Evolutionary conservation across 208 protist genomes (phyloP).

Genomic region (Strigomonas culicis): DNA sequence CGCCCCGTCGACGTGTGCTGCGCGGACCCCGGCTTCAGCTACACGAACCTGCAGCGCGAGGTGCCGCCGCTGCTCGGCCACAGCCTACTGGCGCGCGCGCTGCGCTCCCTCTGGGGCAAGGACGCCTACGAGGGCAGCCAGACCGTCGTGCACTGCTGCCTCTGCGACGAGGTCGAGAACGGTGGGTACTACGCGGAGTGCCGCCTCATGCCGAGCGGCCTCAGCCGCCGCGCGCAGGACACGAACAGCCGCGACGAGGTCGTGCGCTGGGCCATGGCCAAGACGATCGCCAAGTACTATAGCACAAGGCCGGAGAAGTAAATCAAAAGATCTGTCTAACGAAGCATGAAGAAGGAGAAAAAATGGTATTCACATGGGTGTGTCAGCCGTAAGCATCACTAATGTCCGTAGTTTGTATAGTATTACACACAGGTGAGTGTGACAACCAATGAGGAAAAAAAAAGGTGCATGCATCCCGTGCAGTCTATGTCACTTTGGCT

Average conservation of each 20-base stretch:
- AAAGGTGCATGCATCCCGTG: no score
- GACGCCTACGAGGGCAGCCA: slow-evolving; percentile 71
- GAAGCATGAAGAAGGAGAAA: neutral
- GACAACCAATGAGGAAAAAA: no score
- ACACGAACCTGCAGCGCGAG: slow-evolving; percentile 44
- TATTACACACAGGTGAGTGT: no score
- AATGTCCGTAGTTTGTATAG: no score
- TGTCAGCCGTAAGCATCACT: neutral
- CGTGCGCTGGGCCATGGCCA: slow-evolving; percentile 76
- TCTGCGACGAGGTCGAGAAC: slow-evolving; percentile 53
- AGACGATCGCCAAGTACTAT: slow-evolving; percentile 83
- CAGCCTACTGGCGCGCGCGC: slow-evolving; percentile 37
- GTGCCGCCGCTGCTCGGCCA: slow-evolving; percentile 38
- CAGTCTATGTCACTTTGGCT: no score
- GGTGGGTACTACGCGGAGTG: slow-evolving; percentile 80
- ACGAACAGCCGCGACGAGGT: slow-evolving; percentile 51
- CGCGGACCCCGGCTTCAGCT: slow-evolving; percentile 68
- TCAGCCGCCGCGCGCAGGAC: slow-evolving; percentile 62
- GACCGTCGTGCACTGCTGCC: slow-evolving; percentile 68
- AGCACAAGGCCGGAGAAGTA: slow-evolving; percentile 7
- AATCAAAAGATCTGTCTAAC: neutral
- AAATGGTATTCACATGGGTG: neutral
- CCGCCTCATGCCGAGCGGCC: slow-evolving; percentile 51
- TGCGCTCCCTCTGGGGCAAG: slow-evolving; percentile 73
- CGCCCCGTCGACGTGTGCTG: slow-evolving; percentile 63